Evolutionary conservation across 306 rosid genomes (phyloP), one percentile per base, ranked within the genome.

Genomic region (Rosa rugosa): DNA sequence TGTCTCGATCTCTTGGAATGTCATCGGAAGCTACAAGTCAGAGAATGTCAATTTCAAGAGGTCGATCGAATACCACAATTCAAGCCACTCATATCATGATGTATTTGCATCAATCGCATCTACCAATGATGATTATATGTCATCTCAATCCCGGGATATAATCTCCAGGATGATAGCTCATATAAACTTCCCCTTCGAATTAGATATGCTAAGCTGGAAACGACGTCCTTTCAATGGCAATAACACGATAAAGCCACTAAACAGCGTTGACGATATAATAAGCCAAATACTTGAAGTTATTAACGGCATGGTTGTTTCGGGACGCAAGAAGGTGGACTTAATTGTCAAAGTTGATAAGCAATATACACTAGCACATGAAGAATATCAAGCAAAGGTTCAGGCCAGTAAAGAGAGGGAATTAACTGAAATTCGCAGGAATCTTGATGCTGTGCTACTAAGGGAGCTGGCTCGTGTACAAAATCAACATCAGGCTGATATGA

Each of bases 241-340:
- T 1, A n/a, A 0, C 49, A 36, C n/a, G 6, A 6, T 6, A 18
- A 56, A 11, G 65, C 76, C 41, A 36, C 11, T 72, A 2, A n/a
- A 34, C 64, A 20, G 46, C 76, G 64, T 6, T 1, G 76, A 72
- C 3, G 76, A 54, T n/a, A 72, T 72, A 65, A 5, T 72, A 10
- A 72, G 34, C 64, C 59, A 51, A 53, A 50, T 34, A 51, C 4
- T 34, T 5, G 12, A 9, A 50, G 46, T 18, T 5, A n/a, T 51
- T 1, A 5, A 31, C 41, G 31, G 8, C 47, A 51, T 17, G 63
- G 31, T 51, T 23, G 23, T 38, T n/a, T 3, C 13, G 3, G 40
- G 41, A 70, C 40, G 38, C 20, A 70, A 46, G 12, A 8, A 0
- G 38, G 47, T n/a, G 67, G 67, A 8, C n/a, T 7, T 73, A 17